A percentile compares a stretch with the other conserved stretches of the same genome.
Conservation (phyloP, 2,329 filamentous ascomycete species). For the Penicillium aurantiogriseum region DNA sequence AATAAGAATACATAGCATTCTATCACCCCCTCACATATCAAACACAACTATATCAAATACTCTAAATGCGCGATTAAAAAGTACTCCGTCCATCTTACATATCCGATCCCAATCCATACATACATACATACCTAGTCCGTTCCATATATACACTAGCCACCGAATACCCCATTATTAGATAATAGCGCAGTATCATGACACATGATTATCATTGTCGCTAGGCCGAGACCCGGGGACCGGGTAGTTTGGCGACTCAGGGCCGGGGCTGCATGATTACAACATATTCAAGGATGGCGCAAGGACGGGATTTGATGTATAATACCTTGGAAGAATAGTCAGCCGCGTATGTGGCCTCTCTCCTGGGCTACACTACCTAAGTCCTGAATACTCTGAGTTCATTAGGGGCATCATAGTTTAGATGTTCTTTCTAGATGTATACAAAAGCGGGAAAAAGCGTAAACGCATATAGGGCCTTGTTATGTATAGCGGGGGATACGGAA, state of each 20-base stretch:
- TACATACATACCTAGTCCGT: neutral
- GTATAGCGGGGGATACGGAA: neutral
- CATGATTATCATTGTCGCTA: conserved; percentile 16
- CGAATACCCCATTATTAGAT: conserved; percentile 15
- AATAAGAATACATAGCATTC: neutral
- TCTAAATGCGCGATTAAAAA: conserved; percentile 3
- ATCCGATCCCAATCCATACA: neutral
- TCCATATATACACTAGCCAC: neutral
- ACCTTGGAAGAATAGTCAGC: neutral
- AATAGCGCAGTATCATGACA: conserved; percentile 23
- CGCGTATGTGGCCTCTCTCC: neutral
- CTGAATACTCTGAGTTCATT: too few species aligned
- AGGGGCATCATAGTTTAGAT: too few species aligned
- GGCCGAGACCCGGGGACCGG: conserved; percentile 14
- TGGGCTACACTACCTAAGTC: too few species aligned
- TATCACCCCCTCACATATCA: neutral
- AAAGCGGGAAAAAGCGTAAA: neutral
- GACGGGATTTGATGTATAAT: too few species aligned
- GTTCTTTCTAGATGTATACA: neutral
- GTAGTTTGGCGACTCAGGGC: neutral
- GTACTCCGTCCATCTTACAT: neutral
- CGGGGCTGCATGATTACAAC: neutral
- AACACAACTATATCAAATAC: neutral
- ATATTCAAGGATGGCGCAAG: neutral
- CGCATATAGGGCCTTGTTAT: neutral